Conservation (phyloP, 148 eudicot species). For the Pouteria glomerata region DNA sequence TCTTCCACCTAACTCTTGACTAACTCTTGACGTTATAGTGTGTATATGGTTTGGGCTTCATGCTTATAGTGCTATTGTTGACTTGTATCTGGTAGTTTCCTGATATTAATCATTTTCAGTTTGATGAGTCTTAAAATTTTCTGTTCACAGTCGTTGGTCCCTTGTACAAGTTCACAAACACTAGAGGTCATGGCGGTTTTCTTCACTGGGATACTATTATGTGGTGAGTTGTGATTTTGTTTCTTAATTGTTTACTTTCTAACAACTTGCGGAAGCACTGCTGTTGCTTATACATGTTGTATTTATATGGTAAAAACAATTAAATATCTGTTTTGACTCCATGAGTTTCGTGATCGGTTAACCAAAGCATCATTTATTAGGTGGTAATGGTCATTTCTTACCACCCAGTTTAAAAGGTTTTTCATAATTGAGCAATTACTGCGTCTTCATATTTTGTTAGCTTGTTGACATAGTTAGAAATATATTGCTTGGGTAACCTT, state of each 20-base stretch:
- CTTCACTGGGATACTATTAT: constrained; percentile 70
- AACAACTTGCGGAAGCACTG: neutral
- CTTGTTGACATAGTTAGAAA: neutral
- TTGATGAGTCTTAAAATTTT: constrained; percentile 7
- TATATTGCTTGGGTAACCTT: neutral
- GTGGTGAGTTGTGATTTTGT: constrained; percentile 32
- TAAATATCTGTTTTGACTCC: neutral
- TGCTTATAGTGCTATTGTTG: neutral
- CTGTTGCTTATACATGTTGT: neutral
- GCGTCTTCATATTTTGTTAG: neutral
- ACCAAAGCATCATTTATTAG: neutral
- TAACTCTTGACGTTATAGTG: too few relatives aligned
- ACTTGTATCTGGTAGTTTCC: neutral
- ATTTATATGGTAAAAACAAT: neutral
- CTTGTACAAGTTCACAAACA: constrained; percentile 61
- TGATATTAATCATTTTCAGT: neutral
- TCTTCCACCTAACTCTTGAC: neutral
- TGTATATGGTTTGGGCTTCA: neutral
- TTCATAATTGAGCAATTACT: too few relatives aligned
- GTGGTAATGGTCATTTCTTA: too few relatives aligned
- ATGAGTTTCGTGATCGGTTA: neutral
- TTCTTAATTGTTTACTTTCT: neutral
- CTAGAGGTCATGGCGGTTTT: constrained; percentile 84
- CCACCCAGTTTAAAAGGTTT: too few relatives aligned
- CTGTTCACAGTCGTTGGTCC: constrained; percentile 52